Evolutionary conservation across 23 red algal species (phyloP).

Genomic region (Cyanidiococcus yangmingshanensis): DNA sequence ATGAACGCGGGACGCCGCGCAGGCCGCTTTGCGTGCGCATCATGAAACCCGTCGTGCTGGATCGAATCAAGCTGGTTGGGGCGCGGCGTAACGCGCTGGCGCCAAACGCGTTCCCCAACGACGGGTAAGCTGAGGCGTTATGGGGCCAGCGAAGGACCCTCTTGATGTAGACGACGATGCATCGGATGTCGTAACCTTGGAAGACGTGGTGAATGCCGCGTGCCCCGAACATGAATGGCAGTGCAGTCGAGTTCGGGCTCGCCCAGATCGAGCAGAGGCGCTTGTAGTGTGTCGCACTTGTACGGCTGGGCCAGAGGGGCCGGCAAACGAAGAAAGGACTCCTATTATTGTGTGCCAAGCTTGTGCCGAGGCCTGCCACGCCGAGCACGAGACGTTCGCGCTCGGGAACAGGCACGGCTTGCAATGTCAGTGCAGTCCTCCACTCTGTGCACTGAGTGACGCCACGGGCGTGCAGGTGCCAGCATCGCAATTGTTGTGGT

Average conservation of each 20-base stretch:
- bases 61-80: too few species aligned
- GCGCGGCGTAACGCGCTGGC: too few species aligned
- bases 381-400: constrained; percentile 10
- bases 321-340: too few species aligned
- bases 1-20: too few species aligned
- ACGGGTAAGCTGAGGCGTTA: too few species aligned
- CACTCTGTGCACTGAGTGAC: constrained; percentile 5
- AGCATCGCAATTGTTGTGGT: neutral
- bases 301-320: neutral
- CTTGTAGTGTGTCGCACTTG: neutral
- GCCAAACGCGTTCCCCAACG: too few species aligned
- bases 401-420: constrained; percentile 1
- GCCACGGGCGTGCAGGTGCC: neutral
- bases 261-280: neutral
- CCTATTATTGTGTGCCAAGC: neutral
- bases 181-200: constrained; percentile 1
- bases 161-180: neutral
- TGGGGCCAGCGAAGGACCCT: neutral
- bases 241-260: neutral
- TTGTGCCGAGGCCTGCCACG: constrained; percentile 5
- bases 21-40: too few species aligned
- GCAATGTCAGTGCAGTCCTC: neutral
- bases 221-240: neutral
- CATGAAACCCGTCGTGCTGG: too few species aligned
- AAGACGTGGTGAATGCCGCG: neutral